Evolutionary conservation across 2,329 filamentous ascomycete species (phyloP).

Genomic region (Epichloe elymi): DNA sequence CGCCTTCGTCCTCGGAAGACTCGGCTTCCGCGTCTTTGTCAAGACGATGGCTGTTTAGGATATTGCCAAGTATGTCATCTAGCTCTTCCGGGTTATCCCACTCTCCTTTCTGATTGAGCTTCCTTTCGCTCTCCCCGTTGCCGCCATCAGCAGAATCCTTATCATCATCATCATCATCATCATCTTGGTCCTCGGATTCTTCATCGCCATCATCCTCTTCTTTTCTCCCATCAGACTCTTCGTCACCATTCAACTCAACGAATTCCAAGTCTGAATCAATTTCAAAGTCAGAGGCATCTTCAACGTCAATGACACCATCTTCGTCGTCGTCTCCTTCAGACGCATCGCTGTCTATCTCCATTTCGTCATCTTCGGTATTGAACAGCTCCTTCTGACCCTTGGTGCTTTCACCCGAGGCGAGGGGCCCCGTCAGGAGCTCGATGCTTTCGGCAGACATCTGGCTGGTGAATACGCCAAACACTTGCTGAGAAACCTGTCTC

Average conservation of each 20-base stretch:
- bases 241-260: conserved; percentile 30
- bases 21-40: conserved; percentile 46
- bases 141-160: conserved; percentile 24
- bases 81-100: conserved; percentile 37
- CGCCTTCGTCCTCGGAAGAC: conserved; percentile 49
- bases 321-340: conserved; percentile 30
- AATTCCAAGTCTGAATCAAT: conserved; percentile 36
- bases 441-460: conserved; percentile 63
- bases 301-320: conserved; percentile 13
- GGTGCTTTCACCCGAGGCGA: conserved; percentile 67
- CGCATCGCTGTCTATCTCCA: conserved; percentile 32
- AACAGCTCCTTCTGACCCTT: conserved; percentile 82
- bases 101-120: conserved; percentile 25
- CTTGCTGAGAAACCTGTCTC: conserved; percentile 74
- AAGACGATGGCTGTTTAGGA: conserved; percentile 57
- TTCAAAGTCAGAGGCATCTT: conserved; percentile 7
- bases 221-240: conserved; percentile 18
- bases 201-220: conserved; percentile 17
- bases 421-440: conserved; percentile 50
- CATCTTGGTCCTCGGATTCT: not conserved
- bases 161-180: conserved; percentile 24
- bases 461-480: conserved; percentile 70
- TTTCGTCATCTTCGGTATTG: conserved; percentile 49
- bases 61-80: conserved; percentile 63
- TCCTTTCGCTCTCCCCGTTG: conserved; percentile 25